These are phyloP conservation scores for Udeniomyces megalosporus DNA, from an alignment of 768 basidiomycete species.

Conservation along the genomic window DNA sequence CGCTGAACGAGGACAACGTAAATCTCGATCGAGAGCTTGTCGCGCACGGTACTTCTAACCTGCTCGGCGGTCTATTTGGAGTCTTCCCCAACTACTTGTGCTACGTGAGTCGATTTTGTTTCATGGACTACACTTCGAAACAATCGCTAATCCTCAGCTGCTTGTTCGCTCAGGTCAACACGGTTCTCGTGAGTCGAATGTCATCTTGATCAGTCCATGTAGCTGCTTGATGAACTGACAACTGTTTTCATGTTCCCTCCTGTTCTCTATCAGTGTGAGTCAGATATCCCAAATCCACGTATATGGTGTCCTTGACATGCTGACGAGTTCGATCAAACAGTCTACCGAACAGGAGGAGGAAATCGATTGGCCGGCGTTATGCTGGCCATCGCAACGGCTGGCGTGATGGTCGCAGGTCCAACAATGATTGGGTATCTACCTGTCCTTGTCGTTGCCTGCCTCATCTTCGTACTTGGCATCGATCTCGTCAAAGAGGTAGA, in stretches of 20 bases:
- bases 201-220: no score
- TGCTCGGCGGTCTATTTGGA: slow-evolving; percentile 62
- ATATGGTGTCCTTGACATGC: no score
- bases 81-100: slow-evolving; percentile 70
- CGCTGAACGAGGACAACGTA: slow-evolving; percentile 64
- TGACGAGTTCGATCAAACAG: slow-evolving; percentile 26
- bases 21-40: slow-evolving; percentile 86
- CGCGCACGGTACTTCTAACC: slow-evolving; percentile 79
- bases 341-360: slow-evolving; percentile 84
- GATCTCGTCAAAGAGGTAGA: slow-evolving; percentile 69
- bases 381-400: slow-evolving; percentile 55
- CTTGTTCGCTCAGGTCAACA: no score
- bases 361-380: slow-evolving; percentile 71
- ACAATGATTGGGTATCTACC: slow-evolving; percentile 82
- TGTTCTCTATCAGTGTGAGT: no score
- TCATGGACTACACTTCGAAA: no score
- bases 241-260: slow-evolving; percentile 25
- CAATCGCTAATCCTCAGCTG: no score
- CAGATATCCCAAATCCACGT: no score
- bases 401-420: slow-evolving; percentile 60
- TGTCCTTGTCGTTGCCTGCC: slow-evolving; percentile 73
- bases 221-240: not conserved
- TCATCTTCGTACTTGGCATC: slow-evolving; percentile 87
- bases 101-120: slow-evolving; percentile 36
- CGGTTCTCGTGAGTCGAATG: no score